Evolutionary conservation across 176 grass and related monocot species (phyloP).

Genomic region (Zea mays): Zm-B73-REFERENCE-NAM-5.0 NC_050105.1:122625001-122625500

Average conservation of each 20-base stretch:
- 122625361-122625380: background rate
- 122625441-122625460: background rate
- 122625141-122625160: too few relatives aligned
- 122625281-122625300: background rate
- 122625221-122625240: conserved; percentile 11
- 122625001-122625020: too few relatives aligned
- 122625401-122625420: background rate
- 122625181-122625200: too few relatives aligned
- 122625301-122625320: background rate
- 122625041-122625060: too few relatives aligned
- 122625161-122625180: too few relatives aligned
- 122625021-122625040: too few relatives aligned
- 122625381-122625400: background rate
- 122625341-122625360: background rate
- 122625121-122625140: too few relatives aligned
- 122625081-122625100: too few relatives aligned
- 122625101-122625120: too few relatives aligned
- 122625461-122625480: conserved; percentile 13
- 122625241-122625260: conserved; percentile 12
- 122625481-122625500: conserved; percentile 1
- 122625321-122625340: background rate
- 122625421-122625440: background rate
- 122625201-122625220: background rate
- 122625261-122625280: conserved; percentile 9
- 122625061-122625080: too few relatives aligned